Evolutionary conservation across 2,329 filamentous ascomycete genomes (phyloP).

Genomic region (Cytospora piceicola): DNA sequence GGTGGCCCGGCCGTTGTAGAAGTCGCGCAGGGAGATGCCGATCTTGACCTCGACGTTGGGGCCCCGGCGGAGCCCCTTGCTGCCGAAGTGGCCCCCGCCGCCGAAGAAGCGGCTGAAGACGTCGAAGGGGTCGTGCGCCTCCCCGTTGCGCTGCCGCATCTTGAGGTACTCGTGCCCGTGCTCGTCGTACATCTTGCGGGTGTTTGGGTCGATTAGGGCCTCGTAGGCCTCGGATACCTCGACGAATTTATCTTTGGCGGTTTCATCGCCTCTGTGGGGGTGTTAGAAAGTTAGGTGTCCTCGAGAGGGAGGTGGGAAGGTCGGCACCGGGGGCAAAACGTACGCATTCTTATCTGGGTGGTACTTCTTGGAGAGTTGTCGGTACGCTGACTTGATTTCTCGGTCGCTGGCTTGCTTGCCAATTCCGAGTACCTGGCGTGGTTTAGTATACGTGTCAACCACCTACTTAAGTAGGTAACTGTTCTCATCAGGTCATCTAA

Average conservation of each 20-base stretch:
- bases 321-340: conserved; percentile 41
- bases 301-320: not conserved
- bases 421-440: conserved; percentile 73
- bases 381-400: conserved; percentile 93
- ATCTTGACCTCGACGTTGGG: conserved; percentile 89
- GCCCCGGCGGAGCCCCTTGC: conserved; percentile 73
- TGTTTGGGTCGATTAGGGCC: conserved; percentile 76
- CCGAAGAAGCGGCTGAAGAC: conserved; percentile 97
- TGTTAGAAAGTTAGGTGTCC: conserved; percentile 12
- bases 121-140: conserved; percentile 88
- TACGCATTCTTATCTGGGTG: conserved; percentile 99
- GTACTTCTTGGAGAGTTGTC: conserved; percentile 89
- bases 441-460: conserved; percentile 14
- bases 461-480: too few relatives aligned
- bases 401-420: conserved; percentile 78
- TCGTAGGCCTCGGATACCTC: conserved; percentile 96
- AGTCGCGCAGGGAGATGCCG: conserved; percentile 78
- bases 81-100: conserved; percentile 80
- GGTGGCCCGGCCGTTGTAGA: conserved; percentile 86
- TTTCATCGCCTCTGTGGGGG: conserved; percentile 67
- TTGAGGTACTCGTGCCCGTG: conserved; percentile 53
- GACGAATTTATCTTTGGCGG: conserved; percentile 89
- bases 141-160: conserved; percentile 81
- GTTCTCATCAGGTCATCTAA: conserved; percentile 38
- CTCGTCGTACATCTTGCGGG: too few relatives aligned